These are phyloP conservation scores for Pichia occidentalis DNA, from an alignment of 805 yeast species.

Conservation along the genomic window DNA sequence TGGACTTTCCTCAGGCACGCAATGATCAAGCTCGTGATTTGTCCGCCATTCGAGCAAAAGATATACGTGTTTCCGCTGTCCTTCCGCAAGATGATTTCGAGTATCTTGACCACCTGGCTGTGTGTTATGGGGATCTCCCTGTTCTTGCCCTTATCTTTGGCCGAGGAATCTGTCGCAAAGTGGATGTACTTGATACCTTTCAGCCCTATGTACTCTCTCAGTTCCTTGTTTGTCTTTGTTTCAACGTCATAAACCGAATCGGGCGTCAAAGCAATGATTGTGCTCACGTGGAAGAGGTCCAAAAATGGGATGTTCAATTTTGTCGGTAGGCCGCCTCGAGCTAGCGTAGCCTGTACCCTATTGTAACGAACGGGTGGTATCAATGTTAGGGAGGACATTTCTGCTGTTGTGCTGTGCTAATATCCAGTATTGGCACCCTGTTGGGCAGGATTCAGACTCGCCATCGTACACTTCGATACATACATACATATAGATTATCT, in stretches of 20 bases:
- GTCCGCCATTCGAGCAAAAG: slow-evolving; percentile 88
- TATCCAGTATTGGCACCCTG: too few species aligned
- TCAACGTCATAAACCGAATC: slow-evolving; percentile 52
- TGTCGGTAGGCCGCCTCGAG: slow-evolving; percentile 85
- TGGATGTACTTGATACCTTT: slow-evolving; percentile 62
- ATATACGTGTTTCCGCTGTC: slow-evolving; percentile 66
- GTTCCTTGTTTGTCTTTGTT: slow-evolving; percentile 27
- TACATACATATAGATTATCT: too few species aligned
- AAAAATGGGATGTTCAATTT: slow-evolving; percentile 65
- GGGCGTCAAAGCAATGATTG: slow-evolving; percentile 77
- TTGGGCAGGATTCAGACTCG: too few species aligned
- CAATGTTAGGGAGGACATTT: slow-evolving; percentile 16
- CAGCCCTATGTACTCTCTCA: slow-evolving; percentile 45
- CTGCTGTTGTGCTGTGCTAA: not conserved
- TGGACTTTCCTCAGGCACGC: slow-evolving; percentile 82
- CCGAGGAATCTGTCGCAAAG: slow-evolving; percentile 51
- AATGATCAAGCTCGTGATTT: slow-evolving; percentile 72
- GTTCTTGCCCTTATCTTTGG: slow-evolving; percentile 71
- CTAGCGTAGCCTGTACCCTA: slow-evolving; percentile 59
- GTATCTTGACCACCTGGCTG: slow-evolving; percentile 49
- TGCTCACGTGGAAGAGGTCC: slow-evolving; percentile 54
- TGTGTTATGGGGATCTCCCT: slow-evolving; percentile 76
- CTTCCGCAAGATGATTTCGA: slow-evolving; percentile 55
- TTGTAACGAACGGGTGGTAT: slow-evolving; percentile 80
- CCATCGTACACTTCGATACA: too few species aligned